A percentile compares a stretch with the other conserved stretches of the same genome.
These are phyloP conservation scores for Penicillium paradoxum DNA, from an alignment of 495 filamentous ascomycete species.

Conservation along the genomic window DNA sequence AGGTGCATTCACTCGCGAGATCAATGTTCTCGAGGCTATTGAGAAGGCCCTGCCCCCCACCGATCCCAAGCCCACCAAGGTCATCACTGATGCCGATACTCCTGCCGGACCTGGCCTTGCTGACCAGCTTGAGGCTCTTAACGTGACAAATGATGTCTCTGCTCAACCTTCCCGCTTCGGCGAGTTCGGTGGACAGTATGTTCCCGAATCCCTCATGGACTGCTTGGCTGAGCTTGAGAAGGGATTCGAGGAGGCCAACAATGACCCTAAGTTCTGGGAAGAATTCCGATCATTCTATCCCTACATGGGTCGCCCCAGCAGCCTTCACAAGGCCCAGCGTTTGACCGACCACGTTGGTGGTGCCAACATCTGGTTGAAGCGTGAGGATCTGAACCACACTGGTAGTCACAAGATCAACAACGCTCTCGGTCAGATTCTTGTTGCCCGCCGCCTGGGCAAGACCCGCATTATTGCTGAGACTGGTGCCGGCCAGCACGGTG, in stretches of 20 bases:
- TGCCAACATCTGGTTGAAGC: constrained; percentile 93
- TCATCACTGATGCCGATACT: constrained; percentile 57
- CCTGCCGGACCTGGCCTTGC: constrained; percentile 56
- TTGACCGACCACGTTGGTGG: constrained; percentile 85
- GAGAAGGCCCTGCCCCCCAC: constrained; percentile 45
- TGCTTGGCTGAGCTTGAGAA: constrained; percentile 85
- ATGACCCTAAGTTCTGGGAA: constrained; percentile 92
- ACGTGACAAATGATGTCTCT: constrained; percentile 45
- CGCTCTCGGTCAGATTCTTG: constrained; percentile 81
- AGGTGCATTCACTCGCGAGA: constrained; percentile 30
- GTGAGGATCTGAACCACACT: constrained; percentile 88
- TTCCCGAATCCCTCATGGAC: constrained; percentile 96
- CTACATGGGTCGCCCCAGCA: constrained; percentile 93
- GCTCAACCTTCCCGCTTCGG: constrained; percentile 81
- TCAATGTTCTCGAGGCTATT: constrained; percentile 53
- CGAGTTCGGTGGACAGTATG: constrained; percentile 98
- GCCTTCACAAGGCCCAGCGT: constrained; percentile 81
- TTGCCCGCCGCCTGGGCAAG: constrained; percentile 81
- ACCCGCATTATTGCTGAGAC: constrained; percentile 95
- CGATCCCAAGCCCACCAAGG: constrained; percentile 38
- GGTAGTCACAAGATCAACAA: constrained; percentile 97
- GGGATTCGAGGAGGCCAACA: constrained; percentile 81
- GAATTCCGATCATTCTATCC: constrained; percentile 96
- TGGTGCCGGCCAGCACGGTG: constrained; percentile 95
- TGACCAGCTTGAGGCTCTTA: constrained; percentile 72